Evolutionary conservation across 2,329 filamentous ascomycete species (phyloP).

Genomic region (Penicillium aurantiogriseum): DNA sequence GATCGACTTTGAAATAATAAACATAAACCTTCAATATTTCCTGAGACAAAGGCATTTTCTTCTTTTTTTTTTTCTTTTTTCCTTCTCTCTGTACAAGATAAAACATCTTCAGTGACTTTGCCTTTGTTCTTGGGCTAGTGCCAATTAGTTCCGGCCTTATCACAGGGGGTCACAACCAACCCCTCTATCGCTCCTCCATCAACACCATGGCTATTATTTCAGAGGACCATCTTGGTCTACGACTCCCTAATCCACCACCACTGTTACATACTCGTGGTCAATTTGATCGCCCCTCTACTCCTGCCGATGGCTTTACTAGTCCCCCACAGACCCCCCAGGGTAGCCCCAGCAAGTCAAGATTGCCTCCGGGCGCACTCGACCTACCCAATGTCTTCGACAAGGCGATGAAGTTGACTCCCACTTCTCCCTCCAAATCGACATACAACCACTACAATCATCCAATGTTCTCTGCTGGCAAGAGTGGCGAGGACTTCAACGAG

Average conservation of each 20-base stretch:
- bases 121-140: conserved; percentile 7
- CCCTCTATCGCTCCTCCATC: conserved; percentile 9
- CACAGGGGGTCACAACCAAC: conserved; percentile 4
- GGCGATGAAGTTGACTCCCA: conserved; percentile 49
- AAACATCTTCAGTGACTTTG: background rate
- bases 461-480: conserved; percentile 42
- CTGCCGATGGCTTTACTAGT: conserved; percentile 48
- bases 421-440: conserved; percentile 45
- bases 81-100: background rate
- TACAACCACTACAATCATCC: conserved; percentile 42
- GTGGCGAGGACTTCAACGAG: conserved; percentile 45
- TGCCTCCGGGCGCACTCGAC: conserved; percentile 50
- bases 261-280: conserved; percentile 52
- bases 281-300: conserved; percentile 48
- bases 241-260: conserved; percentile 48
- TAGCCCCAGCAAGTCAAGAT: conserved; percentile 51
- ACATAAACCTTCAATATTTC: conserved; percentile 6
- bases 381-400: conserved; percentile 52
- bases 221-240: conserved; percentile 35
- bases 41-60: background rate
- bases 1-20: conserved; percentile 11
- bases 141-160: conserved; percentile 4
- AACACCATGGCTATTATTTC: conserved; percentile 38
- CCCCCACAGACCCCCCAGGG: conserved; percentile 50
- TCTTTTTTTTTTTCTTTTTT: background rate